Evolutionary conservation across 345 rosid species (phyloP).

Genomic region (Lumnitzera racemosa): DNA sequence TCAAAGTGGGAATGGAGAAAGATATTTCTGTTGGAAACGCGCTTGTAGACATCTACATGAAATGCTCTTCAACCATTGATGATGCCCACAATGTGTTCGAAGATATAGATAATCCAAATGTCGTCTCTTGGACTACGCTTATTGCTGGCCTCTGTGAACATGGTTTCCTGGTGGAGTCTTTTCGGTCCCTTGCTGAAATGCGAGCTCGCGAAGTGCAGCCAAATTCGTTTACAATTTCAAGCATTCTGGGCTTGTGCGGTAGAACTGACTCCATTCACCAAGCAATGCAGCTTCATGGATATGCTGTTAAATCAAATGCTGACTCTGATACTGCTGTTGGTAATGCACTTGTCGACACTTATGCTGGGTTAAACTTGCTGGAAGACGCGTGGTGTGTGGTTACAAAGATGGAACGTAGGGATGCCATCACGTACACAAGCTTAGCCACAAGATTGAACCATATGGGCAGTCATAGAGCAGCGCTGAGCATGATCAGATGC

Average conservation of each 20-base stretch:
- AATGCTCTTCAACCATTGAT: slow-evolving; percentile 33
- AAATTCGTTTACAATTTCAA: slow-evolving; percentile 44
- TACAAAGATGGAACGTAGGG: slow-evolving; percentile 35
- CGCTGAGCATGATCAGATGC: slow-evolving; percentile 28
- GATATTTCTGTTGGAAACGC: slow-evolving; percentile 53
- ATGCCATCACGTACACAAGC: slow-evolving; percentile 52
- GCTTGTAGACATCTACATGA: slow-evolving; percentile 62
- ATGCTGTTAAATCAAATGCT: slow-evolving; percentile 30
- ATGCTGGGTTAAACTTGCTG: slow-evolving; percentile 36
- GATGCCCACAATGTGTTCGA: slow-evolving; percentile 39
- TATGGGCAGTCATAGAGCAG: slow-evolving; percentile 35
- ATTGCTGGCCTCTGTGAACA: slow-evolving; percentile 50
- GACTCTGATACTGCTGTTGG: slow-evolving; percentile 25
- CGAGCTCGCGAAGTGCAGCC: slow-evolving; percentile 40
- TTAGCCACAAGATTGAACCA: slow-evolving; percentile 61
- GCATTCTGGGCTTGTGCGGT: slow-evolving; percentile 40
- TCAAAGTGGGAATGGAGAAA: slow-evolving; percentile 35
- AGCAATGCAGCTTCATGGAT: slow-evolving; percentile 40
- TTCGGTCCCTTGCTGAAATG: slow-evolving; percentile 36
- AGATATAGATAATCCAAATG: slow-evolving; percentile 37
- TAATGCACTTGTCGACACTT: slow-evolving; percentile 60
- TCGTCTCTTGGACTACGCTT: slow-evolving; percentile 70
- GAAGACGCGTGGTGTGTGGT: slow-evolving; percentile 41
- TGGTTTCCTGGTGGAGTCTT: slow-evolving; percentile 32
- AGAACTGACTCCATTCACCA: slow-evolving; percentile 15